Base-by-base conservation (phyloP, 176 grass and related monocot genomes). In the Puccinellia tenuiflora region DNA sequence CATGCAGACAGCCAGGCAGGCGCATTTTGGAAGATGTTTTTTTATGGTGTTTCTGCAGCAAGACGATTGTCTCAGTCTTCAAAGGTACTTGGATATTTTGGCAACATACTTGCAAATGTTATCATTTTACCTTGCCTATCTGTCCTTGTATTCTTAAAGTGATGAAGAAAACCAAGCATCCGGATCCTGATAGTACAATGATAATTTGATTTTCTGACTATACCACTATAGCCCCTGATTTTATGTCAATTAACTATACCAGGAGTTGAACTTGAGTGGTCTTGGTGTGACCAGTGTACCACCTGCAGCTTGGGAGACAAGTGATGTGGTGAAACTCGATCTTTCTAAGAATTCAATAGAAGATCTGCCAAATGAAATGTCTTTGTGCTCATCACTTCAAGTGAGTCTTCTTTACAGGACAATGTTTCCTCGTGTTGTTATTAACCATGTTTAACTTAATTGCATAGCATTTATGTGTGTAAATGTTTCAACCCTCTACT, bases 291-390 rank as follows among this genome's bases (percentile, higher is more conserved):
- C 86, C 87, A 91, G 57, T 89, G 92, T 94, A 83, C 95, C 95
- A 22, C 51, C 92, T 88, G 88, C 73, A 11, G 84, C 91, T 33
- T 97, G 90, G 90, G 95, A 97, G 72, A 91, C 92, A 87, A 74
- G 70, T 86, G 92, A 97, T 37, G 85, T 97, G 75, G 22, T 97
- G 30, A 97, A 92, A 90, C 79, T 97, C 65, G 92, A 97, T 94
- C 86, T 97, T 88, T 97, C 95, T 54, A 92, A 92, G 47, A 97
- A 97, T 76, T 94, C 59, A 37, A 90, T 97, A 83, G 84, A 92
- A 80, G 91, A 79, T 59, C 84, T 97, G 47, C 92, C 90, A 43
- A 74, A 88, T 76, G 95, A 97, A 75, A 42, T 97, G 51, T 89
- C 92, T 81, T 79, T 77, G 37, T 92, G 90, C 79, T 91, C 86